A percentile compares a stretch with the other conserved stretches of the same genome.
Evolutionary conservation across 2,329 filamentous ascomycete species (phyloP).

Genomic region (Thelonectria olida): DNA sequence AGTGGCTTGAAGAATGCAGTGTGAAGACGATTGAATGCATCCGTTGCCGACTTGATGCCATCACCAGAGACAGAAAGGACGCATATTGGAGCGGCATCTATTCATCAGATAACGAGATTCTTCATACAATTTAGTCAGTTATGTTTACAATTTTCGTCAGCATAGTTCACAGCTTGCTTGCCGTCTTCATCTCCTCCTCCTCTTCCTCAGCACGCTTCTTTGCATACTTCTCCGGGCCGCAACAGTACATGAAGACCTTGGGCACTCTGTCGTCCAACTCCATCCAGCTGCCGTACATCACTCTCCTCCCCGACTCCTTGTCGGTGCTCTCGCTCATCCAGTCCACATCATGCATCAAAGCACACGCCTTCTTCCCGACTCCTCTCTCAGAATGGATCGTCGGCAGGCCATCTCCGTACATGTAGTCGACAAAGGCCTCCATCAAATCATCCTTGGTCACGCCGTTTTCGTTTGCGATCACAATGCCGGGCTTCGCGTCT

Average conservation of each 20-base stretch:
- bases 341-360: background rate
- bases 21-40: too few relatives aligned
- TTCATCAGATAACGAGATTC: background rate
- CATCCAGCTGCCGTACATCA: background rate
- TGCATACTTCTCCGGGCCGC: background rate
- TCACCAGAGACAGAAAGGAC: too few relatives aligned
- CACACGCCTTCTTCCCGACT: background rate
- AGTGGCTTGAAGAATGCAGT: too few relatives aligned
- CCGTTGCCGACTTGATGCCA: too few relatives aligned
- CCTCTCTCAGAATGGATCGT: background rate
- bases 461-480: constrained; percentile 1
- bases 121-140: background rate
- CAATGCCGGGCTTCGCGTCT: background rate
- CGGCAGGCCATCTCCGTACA: background rate
- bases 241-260: background rate
- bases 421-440: background rate
- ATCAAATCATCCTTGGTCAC: constrained; percentile 6
- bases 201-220: background rate
- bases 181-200: background rate
- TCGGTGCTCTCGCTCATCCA: background rate
- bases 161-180: background rate
- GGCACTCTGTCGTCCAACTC: background rate
- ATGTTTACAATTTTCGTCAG: too few relatives aligned
- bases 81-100: background rate
- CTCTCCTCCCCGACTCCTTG: background rate